Conservation (phyloP, 2,329 filamentous ascomycete genomes). For the Helotiales sp. region DNA sequence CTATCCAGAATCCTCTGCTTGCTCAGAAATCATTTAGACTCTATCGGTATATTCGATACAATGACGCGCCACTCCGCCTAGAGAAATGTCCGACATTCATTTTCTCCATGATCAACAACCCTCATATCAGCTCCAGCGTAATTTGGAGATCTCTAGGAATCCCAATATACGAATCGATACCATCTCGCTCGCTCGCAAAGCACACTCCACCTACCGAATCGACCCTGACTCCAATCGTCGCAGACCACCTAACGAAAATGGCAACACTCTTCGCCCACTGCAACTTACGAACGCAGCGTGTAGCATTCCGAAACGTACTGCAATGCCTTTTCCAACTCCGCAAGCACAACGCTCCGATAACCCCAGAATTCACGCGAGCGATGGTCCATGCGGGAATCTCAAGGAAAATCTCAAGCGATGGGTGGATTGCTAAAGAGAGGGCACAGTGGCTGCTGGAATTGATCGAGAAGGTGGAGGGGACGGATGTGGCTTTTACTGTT, state of each 20-base stretch:
- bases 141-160: constrained; percentile 37
- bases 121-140: constrained; percentile 1
- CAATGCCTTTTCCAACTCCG: constrained; percentile 38
- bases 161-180: constrained; percentile 21
- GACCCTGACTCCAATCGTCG: background rate
- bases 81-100: constrained; percentile 31
- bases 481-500: constrained; percentile 33
- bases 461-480: constrained; percentile 35
- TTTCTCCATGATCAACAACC: constrained; percentile 30
- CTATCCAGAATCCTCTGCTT: constrained; percentile 13
- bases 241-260: constrained; percentile 35
- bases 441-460: constrained; percentile 34
- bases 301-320: constrained; percentile 37
- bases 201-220: background rate
- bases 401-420: constrained; percentile 27
- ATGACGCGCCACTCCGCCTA: constrained; percentile 13
- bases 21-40: constrained; percentile 24
- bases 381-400: constrained; percentile 34
- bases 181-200: constrained; percentile 1
- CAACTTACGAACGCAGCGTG: constrained; percentile 19
- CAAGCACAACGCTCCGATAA: constrained; percentile 29
- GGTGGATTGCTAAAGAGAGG: constrained; percentile 31
- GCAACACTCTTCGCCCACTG: constrained; percentile 37
- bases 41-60: constrained; percentile 12
- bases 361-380: constrained; percentile 31